Percentiles rank a stretch among this genome's conserved stretches.
Evolutionary conservation across 1,139 yeast genomes (phyloP).

Genomic region (Suhomyces guaymorum): DNA sequence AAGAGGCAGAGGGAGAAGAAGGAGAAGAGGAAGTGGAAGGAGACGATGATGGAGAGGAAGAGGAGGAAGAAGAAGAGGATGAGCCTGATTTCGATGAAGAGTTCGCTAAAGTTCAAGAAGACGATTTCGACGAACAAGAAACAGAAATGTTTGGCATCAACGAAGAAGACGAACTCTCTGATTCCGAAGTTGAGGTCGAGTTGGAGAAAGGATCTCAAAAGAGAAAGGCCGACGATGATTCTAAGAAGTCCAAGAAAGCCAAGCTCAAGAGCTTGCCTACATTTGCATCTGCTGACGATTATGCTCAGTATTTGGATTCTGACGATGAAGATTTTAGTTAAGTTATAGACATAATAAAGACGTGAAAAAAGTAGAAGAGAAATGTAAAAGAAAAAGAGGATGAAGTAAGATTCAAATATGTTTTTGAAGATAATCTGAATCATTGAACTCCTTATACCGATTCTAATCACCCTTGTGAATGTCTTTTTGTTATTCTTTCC

Average conservation of each 20-base stretch:
- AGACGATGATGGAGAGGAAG: constrained; percentile 31
- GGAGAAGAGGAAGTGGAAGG: constrained; percentile 25
- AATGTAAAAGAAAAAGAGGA: not conserved
- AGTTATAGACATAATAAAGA: not conserved
- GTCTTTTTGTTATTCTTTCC: too few species aligned
- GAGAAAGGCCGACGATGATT: constrained; percentile 22
- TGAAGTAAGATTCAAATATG: too few species aligned
- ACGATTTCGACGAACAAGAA: constrained; percentile 25
- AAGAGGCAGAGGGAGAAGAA: constrained; percentile 24
- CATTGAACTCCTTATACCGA: too few species aligned
- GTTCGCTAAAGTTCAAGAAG: constrained; percentile 24
- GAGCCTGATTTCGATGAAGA: constrained; percentile 16
- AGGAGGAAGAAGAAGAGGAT: constrained; percentile 26
- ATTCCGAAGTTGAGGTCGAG: constrained; percentile 33
- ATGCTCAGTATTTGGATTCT: constrained; percentile 70
- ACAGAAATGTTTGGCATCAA: constrained; percentile 32
- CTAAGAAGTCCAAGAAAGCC: constrained; percentile 50
- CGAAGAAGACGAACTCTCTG: constrained; percentile 40
- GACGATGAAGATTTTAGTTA: constrained; percentile 52
- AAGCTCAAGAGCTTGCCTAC: constrained; percentile 73
- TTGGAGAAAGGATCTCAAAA: constrained; percentile 23
- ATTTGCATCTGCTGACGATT: constrained; percentile 90
- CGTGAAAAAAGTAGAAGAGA: not conserved
- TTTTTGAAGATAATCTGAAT: too few species aligned
- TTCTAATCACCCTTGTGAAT: too few species aligned